Evolutionary conservation across 257 asterid species (phyloP), one percentile per base, ranked within the genome.

Genomic region (Fraxinus cuspidata): DNA sequence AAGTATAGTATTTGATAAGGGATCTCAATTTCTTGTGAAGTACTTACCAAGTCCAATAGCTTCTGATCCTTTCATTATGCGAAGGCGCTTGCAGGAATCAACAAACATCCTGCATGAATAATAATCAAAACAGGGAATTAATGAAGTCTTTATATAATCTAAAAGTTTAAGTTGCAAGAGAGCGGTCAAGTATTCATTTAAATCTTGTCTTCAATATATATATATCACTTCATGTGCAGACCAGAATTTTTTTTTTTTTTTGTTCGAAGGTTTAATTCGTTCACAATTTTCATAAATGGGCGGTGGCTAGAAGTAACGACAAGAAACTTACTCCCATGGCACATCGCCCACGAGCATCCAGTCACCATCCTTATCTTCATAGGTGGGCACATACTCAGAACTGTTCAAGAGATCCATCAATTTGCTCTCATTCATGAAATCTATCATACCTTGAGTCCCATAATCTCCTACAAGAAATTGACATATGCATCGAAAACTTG

Each of bases 311-410:
- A 47, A 47, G 2, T 2, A 2, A 51, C 2, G 2, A 12, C 9
- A 19, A 51, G 63, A 51, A n/a, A 81, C 89, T 75, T 85, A 87
- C 90, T 81, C 90, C 90, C 90, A 87, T 19, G 89, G 90, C 16
- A 87, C 90, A 79, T 87, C 90, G 51, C 90, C 90, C 73, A 87
- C 89, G 25, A 87, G 89, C 90, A 87, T 87, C 90, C 90, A 87
- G 23, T 87, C 89, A n/a, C 90, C 89, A 85, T 87, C 90, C 84
- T 87, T 87, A 87, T 87, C 90, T 72, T 87, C 90, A 81, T 87
- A 87, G 47, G 90, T 78, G 35, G 89, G 89, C 32, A 87, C 90
- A 85, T 87, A 87, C 38, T 87, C 90, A 78, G 90, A 84, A 73
- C 84, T 87, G 83, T 84, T 83, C 70, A 87, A 79, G 40, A 87